phyloP scores from a whole-genome alignment of 257 asterid species.

The Anisodus acutangulus region DNA sequence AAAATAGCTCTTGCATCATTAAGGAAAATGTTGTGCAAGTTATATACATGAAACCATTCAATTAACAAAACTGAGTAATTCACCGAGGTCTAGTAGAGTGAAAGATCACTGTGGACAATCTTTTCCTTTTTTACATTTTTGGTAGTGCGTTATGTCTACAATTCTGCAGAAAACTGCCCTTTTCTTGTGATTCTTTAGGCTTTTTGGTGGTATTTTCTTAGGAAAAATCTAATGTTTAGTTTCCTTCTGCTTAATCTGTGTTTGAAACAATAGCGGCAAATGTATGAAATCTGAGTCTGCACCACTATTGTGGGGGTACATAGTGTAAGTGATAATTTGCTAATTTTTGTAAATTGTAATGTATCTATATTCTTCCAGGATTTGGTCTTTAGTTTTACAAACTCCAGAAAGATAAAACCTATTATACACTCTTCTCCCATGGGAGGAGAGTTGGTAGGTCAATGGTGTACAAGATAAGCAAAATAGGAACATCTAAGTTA shows the following conservation, averaged over 20 bases:
- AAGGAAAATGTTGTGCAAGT: neutral
- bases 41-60: neutral
- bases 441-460: neutral
- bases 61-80: conserved; percentile 7
- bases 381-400: neutral
- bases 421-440: neutral
- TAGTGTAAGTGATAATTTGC: neutral
- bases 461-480: conserved; percentile 23
- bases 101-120: neutral
- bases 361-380: neutral
- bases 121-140: neutral
- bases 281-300: neutral
- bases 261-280: conserved; percentile 3
- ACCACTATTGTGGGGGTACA: neutral
- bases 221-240: neutral
- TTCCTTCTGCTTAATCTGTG: neutral
- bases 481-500: conserved; percentile 10
- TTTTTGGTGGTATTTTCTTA: neutral
- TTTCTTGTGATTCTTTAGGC: neutral
- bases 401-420: conserved; percentile 2
- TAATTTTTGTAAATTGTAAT: neutral
- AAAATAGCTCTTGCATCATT: neutral
- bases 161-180: neutral
- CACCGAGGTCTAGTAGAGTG: neutral
- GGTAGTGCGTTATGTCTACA: neutral